Evolutionary conservation across 352 stramenopile genomes (phyloP).

Genomic region (Pythium pyrilobum): DNA sequence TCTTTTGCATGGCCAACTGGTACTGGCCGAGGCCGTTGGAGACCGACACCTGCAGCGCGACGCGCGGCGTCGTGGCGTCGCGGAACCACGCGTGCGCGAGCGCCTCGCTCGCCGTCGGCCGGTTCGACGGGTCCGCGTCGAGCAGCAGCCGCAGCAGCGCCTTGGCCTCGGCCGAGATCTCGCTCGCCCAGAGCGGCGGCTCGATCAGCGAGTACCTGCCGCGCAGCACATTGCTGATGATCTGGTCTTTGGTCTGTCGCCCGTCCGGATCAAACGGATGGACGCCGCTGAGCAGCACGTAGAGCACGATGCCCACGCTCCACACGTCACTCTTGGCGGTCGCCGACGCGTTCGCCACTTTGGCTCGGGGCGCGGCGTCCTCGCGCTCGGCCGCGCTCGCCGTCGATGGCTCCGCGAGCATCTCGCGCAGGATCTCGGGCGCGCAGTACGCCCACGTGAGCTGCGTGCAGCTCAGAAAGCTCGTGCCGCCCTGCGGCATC

Average conservation of each 20-base stretch:
- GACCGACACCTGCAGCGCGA: conserved; percentile 43
- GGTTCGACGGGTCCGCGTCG: conserved; percentile 19
- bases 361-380: not conserved
- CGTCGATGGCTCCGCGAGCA: conserved; percentile 16
- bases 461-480: conserved; percentile 38
- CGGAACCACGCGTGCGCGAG: conserved; percentile 48
- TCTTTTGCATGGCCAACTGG: conserved; percentile 50
- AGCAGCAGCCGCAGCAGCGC: conserved; percentile 37
- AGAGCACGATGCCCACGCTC: conserved; percentile 86
- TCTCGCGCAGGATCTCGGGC: conserved; percentile 49
- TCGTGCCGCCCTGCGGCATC: conserved; percentile 37
- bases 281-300: conserved; percentile 76
- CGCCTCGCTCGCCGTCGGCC: conserved; percentile 30
- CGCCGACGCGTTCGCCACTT: conserved; percentile 28
- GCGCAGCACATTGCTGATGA: conserved; percentile 51
- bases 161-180: conserved; percentile 49
- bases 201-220: conserved; percentile 40
- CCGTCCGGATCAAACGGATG: conserved; percentile 77
- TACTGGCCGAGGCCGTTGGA: conserved; percentile 49
- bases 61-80: conserved; percentile 33
- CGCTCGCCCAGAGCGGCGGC: conserved; percentile 28
- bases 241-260: conserved; percentile 62
- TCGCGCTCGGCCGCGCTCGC: conserved; percentile 4
- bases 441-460: conserved; percentile 63
- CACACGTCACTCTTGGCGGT: conserved; percentile 72